Conservation (phyloP, 352 stramenopile genomes). For the Aphanomyces euteiches region DNA sequence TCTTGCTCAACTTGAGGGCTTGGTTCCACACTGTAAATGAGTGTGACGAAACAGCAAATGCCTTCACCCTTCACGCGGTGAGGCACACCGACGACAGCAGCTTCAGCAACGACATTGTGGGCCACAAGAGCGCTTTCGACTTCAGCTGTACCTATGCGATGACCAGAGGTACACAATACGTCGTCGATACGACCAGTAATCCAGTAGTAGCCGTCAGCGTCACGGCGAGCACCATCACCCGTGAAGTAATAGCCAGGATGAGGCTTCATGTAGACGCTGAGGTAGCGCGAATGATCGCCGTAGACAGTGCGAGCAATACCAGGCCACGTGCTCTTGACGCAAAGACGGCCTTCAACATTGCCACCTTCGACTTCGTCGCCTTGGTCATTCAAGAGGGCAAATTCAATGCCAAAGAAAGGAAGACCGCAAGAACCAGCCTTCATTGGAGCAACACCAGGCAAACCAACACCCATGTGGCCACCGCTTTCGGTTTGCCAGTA, state of each 20-base stretch:
- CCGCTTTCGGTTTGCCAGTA: slow-evolving; percentile 98
- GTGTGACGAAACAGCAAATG: slow-evolving; percentile 94
- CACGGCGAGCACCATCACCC: slow-evolving; percentile 81
- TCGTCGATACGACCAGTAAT: slow-evolving; percentile 99
- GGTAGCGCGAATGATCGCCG: slow-evolving; percentile 92
- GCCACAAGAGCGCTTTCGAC: slow-evolving; percentile 88
- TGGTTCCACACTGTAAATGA: slow-evolving; percentile 80
- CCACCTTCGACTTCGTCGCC: slow-evolving; percentile 87
- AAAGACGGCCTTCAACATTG: slow-evolving; percentile 92
- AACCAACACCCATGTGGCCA: slow-evolving; percentile 89
- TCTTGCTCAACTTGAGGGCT: slow-evolving; percentile 54
- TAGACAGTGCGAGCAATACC: slow-evolving; percentile 94
- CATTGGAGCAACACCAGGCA: slow-evolving; percentile 87
- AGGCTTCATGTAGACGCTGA: slow-evolving; percentile 94
- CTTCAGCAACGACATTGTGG: slow-evolving; percentile 90
- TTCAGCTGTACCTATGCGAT: slow-evolving; percentile 88
- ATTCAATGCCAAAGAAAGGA: slow-evolving; percentile 96
- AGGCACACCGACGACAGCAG: slow-evolving; percentile 93
- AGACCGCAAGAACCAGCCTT: slow-evolving; percentile 93
- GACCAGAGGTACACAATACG: slow-evolving; percentile 92
- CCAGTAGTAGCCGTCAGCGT: slow-evolving; percentile 97
- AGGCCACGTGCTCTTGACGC: slow-evolving; percentile 94
- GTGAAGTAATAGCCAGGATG: slow-evolving; percentile 98
- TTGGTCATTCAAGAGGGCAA: slow-evolving; percentile 71
- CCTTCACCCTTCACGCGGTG: slow-evolving; percentile 97